phyloP scores from a whole-genome alignment of 176 grass and related monocot genomes.

The Dendrocalamus sinicus region DNA sequence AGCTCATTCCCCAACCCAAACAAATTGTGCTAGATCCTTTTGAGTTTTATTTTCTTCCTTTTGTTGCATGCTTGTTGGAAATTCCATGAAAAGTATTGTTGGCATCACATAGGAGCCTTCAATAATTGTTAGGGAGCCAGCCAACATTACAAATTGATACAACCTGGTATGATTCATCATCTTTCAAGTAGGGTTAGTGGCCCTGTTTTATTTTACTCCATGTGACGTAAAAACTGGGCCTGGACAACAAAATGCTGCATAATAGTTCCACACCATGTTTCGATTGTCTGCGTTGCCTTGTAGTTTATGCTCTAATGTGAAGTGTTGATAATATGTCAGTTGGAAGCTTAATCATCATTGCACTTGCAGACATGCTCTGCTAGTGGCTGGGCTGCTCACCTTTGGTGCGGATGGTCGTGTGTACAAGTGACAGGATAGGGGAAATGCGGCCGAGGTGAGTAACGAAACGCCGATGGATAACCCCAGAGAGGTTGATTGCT shows the following conservation, averaged over 20 bases:
- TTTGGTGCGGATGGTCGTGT: neutral
- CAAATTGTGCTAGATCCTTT: no score
- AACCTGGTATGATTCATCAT: conserved; percentile 37
- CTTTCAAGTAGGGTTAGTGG: neutral
- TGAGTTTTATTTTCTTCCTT: no score
- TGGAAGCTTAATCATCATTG: neutral
- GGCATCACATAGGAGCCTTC: neutral
- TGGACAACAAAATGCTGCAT: no score
- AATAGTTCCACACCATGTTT: no score
- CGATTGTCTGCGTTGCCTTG: no score
- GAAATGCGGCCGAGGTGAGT: conserved; percentile 22
- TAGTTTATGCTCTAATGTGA: no score
- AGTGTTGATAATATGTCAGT: neutral
- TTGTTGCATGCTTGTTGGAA: conserved; percentile 10
- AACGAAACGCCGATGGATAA: conserved; percentile 17
- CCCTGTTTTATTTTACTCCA: conserved; percentile 12
- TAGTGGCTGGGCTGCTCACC: neutral
- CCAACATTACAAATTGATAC: conserved; percentile 15
- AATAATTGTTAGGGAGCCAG: neutral
- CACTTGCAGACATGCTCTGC: neutral
- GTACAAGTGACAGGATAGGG: conserved; percentile 15
- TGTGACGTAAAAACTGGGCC: neutral
- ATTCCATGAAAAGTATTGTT: neutral
- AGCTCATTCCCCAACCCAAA: no score
- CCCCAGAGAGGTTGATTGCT: neutral